Percentiles rank a stretch among this genome's conserved stretches.
Conservation (phyloP, 2,329 filamentous ascomycete species). For the Fusarium neocosmosporiellum region DNA sequence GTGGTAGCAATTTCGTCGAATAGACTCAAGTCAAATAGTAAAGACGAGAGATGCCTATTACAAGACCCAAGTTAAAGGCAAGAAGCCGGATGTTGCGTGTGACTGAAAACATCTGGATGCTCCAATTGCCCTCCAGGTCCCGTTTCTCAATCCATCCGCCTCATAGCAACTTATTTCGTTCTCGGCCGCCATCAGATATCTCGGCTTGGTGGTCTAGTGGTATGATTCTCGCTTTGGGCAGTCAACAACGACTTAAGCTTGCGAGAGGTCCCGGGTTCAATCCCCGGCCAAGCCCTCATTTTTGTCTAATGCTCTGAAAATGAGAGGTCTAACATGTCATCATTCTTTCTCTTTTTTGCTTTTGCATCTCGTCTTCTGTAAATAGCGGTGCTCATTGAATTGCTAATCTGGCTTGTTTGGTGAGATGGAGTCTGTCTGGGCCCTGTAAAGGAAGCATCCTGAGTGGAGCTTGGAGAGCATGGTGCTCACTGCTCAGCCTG, state of each 20-base stretch:
- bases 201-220: background rate
- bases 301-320: background rate
- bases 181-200: background rate
- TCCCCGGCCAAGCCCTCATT: constrained; percentile 56
- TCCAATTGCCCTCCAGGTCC: background rate
- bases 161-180: background rate
- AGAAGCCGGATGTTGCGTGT: background rate
- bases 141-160: rapidly evolving
- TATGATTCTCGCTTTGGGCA: background rate
- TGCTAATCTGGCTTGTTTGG: background rate
- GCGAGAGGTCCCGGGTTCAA: constrained; percentile 61
- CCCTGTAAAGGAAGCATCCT: background rate
- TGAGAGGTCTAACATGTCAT: no score
- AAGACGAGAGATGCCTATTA: background rate
- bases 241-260: constrained; percentile 35
- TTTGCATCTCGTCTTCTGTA: no score
- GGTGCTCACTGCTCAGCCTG: background rate
- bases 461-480: background rate
- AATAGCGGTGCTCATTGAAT: background rate
- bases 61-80: background rate
- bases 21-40: rapidly evolving
- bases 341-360: no score
- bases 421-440: background rate
- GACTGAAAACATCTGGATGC: background rate
- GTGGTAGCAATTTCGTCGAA: rapidly evolving